A percentile compares a stretch with the other conserved stretches of the same genome.
phyloP scores from a whole-genome alignment of 2,329 filamentous ascomycete genomes.

The Trichoderma brevicompactum region DNA sequence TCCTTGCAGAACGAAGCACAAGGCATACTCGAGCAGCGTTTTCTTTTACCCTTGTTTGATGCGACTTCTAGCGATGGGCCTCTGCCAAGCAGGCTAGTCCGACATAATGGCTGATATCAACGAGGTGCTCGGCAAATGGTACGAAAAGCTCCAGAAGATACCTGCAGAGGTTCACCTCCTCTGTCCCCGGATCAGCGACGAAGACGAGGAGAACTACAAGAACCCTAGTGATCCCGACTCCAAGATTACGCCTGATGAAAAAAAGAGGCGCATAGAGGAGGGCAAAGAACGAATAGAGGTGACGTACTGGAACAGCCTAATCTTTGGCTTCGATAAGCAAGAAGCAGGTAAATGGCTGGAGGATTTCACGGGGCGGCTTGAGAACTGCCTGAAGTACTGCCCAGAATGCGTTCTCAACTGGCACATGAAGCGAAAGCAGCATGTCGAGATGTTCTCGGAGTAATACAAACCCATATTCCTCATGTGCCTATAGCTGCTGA shows the following conservation, averaged over 20 bases:
- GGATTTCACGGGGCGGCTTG: conserved; percentile 62
- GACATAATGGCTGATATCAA: conserved; percentile 45
- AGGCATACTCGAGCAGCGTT: background rate
- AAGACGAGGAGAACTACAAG: conserved; percentile 66
- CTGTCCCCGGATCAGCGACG: conserved; percentile 66
- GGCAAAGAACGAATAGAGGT: conserved; percentile 61
- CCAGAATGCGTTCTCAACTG: conserved; percentile 74
- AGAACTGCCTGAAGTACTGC: conserved; percentile 64
- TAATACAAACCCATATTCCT: conserved; percentile 38
- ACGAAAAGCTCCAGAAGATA: conserved; percentile 50
- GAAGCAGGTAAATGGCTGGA: conserved; percentile 63
- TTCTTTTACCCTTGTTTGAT: background rate
- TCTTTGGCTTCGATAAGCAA: conserved; percentile 68
- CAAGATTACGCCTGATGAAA: conserved; percentile 55
- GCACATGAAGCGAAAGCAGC: conserved; percentile 68
- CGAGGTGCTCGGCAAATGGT: conserved; percentile 50
- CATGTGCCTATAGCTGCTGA: conserved; percentile 31
- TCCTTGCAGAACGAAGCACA: background rate
- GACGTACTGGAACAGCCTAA: conserved; percentile 69
- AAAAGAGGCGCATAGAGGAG: conserved; percentile 58
- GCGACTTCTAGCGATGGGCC: conserved; percentile 25
- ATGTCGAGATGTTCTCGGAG: conserved; percentile 66
- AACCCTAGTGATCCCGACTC: conserved; percentile 54
- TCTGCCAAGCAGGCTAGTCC: conserved; percentile 17
- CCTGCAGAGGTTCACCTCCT: conserved; percentile 64